Evolutionary conservation across 495 filamentous ascomycete species (phyloP).

Genomic region (Amniculicola lignicola): DNA sequence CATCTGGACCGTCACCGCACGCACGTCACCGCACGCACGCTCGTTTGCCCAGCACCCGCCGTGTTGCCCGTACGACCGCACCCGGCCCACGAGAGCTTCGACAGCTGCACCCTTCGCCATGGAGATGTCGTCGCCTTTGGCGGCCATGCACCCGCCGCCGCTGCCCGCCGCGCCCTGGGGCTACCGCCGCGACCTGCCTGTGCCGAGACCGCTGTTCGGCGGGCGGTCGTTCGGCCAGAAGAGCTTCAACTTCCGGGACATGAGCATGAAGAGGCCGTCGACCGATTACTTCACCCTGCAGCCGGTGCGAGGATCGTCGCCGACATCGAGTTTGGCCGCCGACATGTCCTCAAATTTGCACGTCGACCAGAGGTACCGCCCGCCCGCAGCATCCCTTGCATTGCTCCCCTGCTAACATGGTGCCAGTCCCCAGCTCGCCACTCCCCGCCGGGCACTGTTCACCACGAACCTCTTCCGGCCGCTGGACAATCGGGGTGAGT

Average conservation of each 20-base stretch:
- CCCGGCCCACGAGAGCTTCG: neutral
- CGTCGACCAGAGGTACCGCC: conserved; percentile 76
- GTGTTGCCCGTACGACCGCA: conserved; percentile 4
- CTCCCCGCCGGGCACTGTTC: conserved; percentile 90
- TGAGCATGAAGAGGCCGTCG: conserved; percentile 63
- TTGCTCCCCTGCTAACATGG: conserved; percentile 29
- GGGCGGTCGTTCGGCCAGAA: conserved; percentile 57
- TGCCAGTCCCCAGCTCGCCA: conserved; percentile 81
- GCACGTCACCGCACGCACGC: conserved; percentile 14
- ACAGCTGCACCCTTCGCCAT: conserved; percentile 47
- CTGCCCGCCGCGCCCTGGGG: conserved; percentile 49
- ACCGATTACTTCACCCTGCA: conserved; percentile 78
- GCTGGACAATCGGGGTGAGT: conserved; percentile 69
- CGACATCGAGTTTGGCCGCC: conserved; percentile 81
- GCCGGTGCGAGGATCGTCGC: conserved; percentile 77
- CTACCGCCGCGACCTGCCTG: conserved; percentile 52
- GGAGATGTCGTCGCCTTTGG: conserved; percentile 91
- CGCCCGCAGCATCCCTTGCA: conserved; percentile 33
- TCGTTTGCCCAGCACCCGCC: conserved; percentile 16
- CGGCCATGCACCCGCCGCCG: conserved; percentile 84
- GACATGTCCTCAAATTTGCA: conserved; percentile 97
- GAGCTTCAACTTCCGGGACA: conserved; percentile 69
- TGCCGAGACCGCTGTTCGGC: conserved; percentile 51
- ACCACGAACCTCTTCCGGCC: conserved; percentile 69
- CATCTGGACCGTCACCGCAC: no score